Conservation (phyloP, 139 green algal genomes). For the Coelastrella sp. region DNA sequence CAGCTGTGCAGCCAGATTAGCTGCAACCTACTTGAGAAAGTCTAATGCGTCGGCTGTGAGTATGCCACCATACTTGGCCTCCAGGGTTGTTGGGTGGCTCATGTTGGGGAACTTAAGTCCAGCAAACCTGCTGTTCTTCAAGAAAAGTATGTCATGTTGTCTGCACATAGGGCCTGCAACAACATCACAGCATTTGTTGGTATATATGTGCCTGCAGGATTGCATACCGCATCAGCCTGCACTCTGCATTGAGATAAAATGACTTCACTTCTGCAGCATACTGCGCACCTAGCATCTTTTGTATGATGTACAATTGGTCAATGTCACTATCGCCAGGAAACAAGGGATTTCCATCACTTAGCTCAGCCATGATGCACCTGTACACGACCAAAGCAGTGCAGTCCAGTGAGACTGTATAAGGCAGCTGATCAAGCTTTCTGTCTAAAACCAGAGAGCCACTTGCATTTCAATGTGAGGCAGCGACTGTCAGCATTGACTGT, state of each 20-base stretch:
- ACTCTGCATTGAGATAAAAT: too few species aligned
- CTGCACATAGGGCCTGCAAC: constrained; percentile 56
- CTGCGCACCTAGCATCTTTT: constrained; percentile 67
- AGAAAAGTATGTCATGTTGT: constrained; percentile 72
- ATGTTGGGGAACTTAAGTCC: constrained; percentile 86
- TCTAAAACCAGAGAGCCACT: too few species aligned
- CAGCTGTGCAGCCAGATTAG: too few species aligned
- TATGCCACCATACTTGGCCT: constrained; percentile 63
- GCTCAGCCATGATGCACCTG: constrained; percentile 92
- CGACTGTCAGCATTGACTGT: neutral
- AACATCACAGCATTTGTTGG: neutral
- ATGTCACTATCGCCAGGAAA: constrained; percentile 94
- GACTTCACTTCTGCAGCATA: neutral
- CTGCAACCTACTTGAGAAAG: constrained; percentile 68
- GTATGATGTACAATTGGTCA: constrained; percentile 92
- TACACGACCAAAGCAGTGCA: neutral
- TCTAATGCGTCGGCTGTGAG: constrained; percentile 61
- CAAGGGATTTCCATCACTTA: constrained; percentile 86
- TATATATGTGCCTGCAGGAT: neutral
- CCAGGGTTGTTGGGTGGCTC: constrained; percentile 66
- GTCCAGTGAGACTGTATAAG: too few species aligned
- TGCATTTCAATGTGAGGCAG: neutral
- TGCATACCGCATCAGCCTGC: neutral
- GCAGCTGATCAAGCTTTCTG: too few species aligned
- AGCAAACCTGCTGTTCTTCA: constrained; percentile 77